A percentile compares a stretch with the other conserved stretches of the same genome.
phyloP scores from a whole-genome alignment of 345 rosid genomes.

The Lepidium sativum region DNA sequence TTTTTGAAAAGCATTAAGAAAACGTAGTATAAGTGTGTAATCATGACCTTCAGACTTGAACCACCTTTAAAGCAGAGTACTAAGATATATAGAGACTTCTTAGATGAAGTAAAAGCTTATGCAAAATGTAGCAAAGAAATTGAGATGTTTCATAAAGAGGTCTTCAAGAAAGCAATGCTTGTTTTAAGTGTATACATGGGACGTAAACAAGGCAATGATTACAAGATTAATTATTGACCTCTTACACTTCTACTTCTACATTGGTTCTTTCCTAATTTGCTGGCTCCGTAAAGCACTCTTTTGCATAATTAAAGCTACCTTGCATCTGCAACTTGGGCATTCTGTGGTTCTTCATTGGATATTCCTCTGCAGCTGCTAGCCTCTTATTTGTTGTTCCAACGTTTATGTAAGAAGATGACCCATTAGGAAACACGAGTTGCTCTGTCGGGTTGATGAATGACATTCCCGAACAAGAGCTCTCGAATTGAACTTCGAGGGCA shows the following conservation, averaged over 20 bases:
- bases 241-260: neutral
- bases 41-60: no score
- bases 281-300: constrained; percentile 4
- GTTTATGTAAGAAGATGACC: constrained; percentile 18
- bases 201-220: no score
- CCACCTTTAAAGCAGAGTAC: no score
- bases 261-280: neutral
- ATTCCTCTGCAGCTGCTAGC: constrained; percentile 18
- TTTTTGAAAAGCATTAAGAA: no score
- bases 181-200: no score
- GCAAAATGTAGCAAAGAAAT: no score
- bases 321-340: constrained; percentile 28
- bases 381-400: constrained; percentile 35
- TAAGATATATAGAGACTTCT: no score
- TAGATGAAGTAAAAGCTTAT: no score
- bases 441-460: constrained; percentile 14
- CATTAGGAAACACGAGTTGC: constrained; percentile 21
- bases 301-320: constrained; percentile 11
- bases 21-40: no score
- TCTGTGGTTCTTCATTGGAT: constrained; percentile 18
- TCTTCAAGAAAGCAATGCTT: no score
- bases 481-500: constrained; percentile 21
- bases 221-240: neutral
- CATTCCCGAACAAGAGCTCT: constrained; percentile 21
- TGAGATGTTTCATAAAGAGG: no score